Conservation (phyloP, 2,329 filamentous ascomycete species). For the Fusarium sp. region DNA sequence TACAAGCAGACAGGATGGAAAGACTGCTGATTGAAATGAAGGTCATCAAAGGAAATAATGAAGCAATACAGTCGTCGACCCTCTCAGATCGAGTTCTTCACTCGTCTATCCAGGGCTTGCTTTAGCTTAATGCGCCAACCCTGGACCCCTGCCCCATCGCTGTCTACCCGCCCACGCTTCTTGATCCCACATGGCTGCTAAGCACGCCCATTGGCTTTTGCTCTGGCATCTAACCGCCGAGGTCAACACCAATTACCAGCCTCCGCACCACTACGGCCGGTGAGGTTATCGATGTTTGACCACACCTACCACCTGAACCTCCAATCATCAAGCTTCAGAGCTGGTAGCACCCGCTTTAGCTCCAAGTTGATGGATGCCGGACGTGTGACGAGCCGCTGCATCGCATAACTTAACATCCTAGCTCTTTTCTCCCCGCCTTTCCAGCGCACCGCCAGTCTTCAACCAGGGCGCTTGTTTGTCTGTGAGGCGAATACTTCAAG, state of each 20-base stretch:
- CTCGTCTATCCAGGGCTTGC: slow-evolving; percentile 17
- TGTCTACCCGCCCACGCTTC: slow-evolving; percentile 26
- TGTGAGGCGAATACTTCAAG: slow-evolving; percentile 24
- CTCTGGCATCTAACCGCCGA: slow-evolving; percentile 55
- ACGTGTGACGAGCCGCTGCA: slow-evolving; percentile 39
- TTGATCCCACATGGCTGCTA: slow-evolving; percentile 34
- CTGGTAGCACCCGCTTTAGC: slow-evolving; percentile 27
- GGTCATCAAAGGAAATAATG: slow-evolving; percentile 16
- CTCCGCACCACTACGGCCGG: slow-evolving; percentile 26
- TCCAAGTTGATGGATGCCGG: slow-evolving; percentile 22
- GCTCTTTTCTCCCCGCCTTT: slow-evolving; percentile 30
- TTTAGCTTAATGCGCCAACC: slow-evolving; percentile 24
- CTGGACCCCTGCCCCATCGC: slow-evolving; percentile 21
- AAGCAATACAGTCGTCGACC: slow-evolving; percentile 4
- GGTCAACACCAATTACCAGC: slow-evolving; percentile 47
- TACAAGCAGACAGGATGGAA: slow-evolving; percentile 1
- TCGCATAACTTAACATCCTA: slow-evolving; percentile 34
- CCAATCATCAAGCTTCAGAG: slow-evolving; percentile 26
- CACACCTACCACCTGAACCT: slow-evolving; percentile 3
- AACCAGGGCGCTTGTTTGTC: slow-evolving; percentile 28
- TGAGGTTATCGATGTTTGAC: slow-evolving; percentile 31
- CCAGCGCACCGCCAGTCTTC: slow-evolving; percentile 27
- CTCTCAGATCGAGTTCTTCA: slow-evolving; percentile 23
- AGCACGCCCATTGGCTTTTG: slow-evolving; percentile 50
- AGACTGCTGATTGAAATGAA: not conserved